Evolutionary conservation across 805 yeast genomes (phyloP).

Genomic region (Spathaspora sp.): DNA sequence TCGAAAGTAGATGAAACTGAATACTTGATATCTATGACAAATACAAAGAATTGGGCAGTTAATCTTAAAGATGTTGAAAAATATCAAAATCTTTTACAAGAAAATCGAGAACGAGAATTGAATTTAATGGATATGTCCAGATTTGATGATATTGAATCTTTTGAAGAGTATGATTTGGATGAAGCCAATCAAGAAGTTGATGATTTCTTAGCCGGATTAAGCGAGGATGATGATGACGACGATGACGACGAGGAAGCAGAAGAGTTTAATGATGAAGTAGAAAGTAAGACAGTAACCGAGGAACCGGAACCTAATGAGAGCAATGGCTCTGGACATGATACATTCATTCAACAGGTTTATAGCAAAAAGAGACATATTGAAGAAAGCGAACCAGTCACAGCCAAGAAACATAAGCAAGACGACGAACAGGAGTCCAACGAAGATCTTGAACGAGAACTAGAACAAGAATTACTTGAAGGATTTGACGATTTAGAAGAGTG

Average conservation of each 20-base stretch:
- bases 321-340: conserved; percentile 11
- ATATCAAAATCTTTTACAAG: conserved; percentile 27
- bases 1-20: conserved; percentile 58
- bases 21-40: conserved; percentile 51
- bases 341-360: conserved; percentile 26
- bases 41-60: conserved; percentile 41
- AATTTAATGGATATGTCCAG: conserved; percentile 20
- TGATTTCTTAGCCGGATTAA: conserved; percentile 45
- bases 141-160: conserved; percentile 27
- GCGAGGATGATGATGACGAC: conserved; percentile 35
- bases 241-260: conserved; percentile 24
- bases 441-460: conserved; percentile 43
- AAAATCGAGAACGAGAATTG: conserved; percentile 3
- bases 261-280: conserved; percentile 13
- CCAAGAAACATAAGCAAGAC: conserved; percentile 5
- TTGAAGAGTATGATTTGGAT: conserved; percentile 36
- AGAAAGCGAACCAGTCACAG: conserved; percentile 7
- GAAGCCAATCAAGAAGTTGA: conserved; percentile 44
- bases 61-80: conserved; percentile 43
- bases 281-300: conserved; percentile 21
- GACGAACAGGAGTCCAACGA: conserved; percentile 12
- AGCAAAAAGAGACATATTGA: conserved; percentile 16
- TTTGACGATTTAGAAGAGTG: conserved; percentile 44
- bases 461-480: conserved; percentile 49
- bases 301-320: conserved; percentile 12